These are phyloP conservation scores for Xylariaceae sp. DNA, from an alignment of 2,329 filamentous ascomycete species.

Conservation along the genomic window DNA sequence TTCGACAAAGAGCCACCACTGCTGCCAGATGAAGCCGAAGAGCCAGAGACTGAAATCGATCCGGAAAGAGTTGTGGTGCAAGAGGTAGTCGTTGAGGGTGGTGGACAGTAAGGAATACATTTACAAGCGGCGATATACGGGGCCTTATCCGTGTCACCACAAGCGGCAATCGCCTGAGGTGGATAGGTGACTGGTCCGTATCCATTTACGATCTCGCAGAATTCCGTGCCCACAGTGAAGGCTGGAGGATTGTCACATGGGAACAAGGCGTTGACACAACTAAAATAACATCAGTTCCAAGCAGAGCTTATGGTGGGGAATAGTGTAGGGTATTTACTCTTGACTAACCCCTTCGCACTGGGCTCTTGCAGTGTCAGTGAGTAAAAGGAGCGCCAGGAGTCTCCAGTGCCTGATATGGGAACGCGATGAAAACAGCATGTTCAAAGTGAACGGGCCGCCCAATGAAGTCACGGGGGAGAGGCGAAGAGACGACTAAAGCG, in stretches of 20 bases:
- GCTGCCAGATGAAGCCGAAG: too few relatives aligned
- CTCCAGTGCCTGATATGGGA: constrained; percentile 12
- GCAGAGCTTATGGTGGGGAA: not conserved
- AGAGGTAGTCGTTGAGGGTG: not conserved
- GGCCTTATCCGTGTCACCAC: constrained; percentile 18
- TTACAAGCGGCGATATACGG: constrained; percentile 23
- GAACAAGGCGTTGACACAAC: constrained; percentile 25
- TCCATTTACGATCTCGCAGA: constrained; percentile 21
- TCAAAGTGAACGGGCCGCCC: too few relatives aligned
- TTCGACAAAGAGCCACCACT: too few relatives aligned
- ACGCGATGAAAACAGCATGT: constrained; percentile 13
- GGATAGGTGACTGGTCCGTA: constrained; percentile 24
- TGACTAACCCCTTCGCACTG: constrained; percentile 18
- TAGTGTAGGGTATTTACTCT: constrained; percentile 7
- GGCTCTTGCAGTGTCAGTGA: constrained; percentile 12
- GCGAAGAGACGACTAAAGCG: not conserved
- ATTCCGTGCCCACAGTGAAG: constrained; percentile 16
- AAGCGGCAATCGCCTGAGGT: constrained; percentile 21
- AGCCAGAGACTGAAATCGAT: too few relatives aligned
- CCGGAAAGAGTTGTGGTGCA: too few relatives aligned
- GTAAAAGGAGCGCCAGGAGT: constrained; percentile 15
- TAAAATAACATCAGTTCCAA: constrained; percentile 11
- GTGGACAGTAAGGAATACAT: constrained; percentile 14
- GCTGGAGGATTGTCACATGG: constrained; percentile 19
- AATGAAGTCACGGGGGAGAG: too few relatives aligned